Conservation (phyloP, 768 basidiomycete species). For the Termitomyces sp. region DNA sequence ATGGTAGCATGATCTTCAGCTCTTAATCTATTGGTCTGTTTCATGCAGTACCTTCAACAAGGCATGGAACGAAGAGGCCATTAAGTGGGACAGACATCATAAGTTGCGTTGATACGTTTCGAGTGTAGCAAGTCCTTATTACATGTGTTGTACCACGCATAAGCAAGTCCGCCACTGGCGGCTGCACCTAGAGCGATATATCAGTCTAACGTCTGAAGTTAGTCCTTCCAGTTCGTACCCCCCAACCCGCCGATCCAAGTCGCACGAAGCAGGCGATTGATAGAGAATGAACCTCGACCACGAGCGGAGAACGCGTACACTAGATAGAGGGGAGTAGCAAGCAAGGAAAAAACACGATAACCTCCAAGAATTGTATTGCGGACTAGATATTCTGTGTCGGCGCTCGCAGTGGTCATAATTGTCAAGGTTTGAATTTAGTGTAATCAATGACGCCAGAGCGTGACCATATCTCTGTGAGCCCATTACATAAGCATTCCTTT, state of each 20-base stretch:
- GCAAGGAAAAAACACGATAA: conserved; percentile 59
- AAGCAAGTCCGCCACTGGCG: conserved; percentile 52
- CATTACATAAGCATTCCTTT: conserved; percentile 16
- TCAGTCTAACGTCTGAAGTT: neutral
- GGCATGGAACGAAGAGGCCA: neutral
- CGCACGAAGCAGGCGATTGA: conserved; percentile 62
- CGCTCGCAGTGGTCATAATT: conserved; percentile 15
- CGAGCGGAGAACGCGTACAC: conserved; percentile 47
- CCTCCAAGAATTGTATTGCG: conserved; percentile 60
- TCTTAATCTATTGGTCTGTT: conserved; percentile 51
- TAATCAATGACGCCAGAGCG: too few relatives aligned
- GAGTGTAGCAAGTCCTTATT: conserved; percentile 42
- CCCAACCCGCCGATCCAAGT: conserved; percentile 66
- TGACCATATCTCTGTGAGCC: neutral
- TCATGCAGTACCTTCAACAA: neutral
- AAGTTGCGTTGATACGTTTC: conserved; percentile 45
- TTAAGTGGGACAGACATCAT: conserved; percentile 41
- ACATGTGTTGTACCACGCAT: conserved; percentile 51
- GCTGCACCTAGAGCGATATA: conserved; percentile 34
- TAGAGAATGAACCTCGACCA: conserved; percentile 46
- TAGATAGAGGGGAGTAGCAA: conserved; percentile 58
- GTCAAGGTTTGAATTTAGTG: neutral
- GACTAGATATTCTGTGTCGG: conserved; percentile 62
- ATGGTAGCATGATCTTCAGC: conserved; percentile 74
- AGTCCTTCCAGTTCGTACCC: conserved; percentile 32